Evolutionary conservation across 495 filamentous ascomycete species (phyloP).

Genomic region (Hypoxylon lenormandii): DNA sequence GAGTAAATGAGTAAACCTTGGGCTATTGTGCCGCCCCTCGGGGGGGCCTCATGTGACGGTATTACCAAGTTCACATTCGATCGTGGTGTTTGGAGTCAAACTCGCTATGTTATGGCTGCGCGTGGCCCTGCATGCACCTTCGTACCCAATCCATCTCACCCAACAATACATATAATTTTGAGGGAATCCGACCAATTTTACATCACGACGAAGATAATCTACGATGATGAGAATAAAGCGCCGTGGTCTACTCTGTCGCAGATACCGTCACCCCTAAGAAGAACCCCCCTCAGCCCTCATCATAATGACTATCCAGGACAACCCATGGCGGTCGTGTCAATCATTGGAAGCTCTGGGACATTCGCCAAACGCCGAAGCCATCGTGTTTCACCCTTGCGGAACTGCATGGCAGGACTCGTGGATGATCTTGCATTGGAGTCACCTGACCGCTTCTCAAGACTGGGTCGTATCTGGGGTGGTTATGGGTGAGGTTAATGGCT

Average conservation of each 20-base stretch:
- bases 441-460: not conserved
- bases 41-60: not conserved
- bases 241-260: not conserved
- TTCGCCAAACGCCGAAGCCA: conserved; percentile 28
- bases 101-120: not conserved
- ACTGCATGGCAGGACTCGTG: conserved; percentile 30
- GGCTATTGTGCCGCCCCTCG: too few relatives aligned
- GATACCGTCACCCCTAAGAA: conserved; percentile 13
- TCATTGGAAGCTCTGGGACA: conserved; percentile 9
- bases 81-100: not conserved
- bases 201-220: not conserved
- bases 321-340: conserved; percentile 31
- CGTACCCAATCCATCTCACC: not conserved
- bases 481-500: conserved; percentile 12
- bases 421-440: conserved; percentile 41
- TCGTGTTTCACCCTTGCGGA: conserved; percentile 36
- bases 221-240: not conserved
- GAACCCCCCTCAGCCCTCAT: not conserved
- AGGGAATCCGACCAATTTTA: not conserved
- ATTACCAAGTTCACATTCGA: conserved; percentile 12
- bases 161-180: not conserved
- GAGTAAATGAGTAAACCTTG: too few relatives aligned
- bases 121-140: conserved; percentile 15
- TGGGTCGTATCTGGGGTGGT: conserved; percentile 36
- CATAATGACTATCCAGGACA: conserved; percentile 6